Evolutionary conservation across 805 yeast species (phyloP).

Genomic region (Blastobotrys terrestris): DNA sequence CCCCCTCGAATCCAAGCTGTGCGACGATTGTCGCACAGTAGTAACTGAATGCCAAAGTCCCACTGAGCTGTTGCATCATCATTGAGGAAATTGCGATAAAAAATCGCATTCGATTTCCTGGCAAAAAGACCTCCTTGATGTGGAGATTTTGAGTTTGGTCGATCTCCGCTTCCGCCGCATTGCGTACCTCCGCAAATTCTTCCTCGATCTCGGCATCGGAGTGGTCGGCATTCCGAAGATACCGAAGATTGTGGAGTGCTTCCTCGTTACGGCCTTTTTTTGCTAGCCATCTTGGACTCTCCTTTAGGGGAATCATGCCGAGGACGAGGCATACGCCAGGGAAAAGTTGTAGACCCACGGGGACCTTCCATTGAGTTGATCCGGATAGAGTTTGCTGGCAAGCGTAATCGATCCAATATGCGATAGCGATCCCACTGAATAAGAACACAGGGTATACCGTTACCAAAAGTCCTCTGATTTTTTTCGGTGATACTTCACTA

Average conservation of each 20-base stretch:
- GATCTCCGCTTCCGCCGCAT: constrained; percentile 47
- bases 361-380: constrained; percentile 42
- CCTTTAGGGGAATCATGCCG: constrained; percentile 73
- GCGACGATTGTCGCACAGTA: constrained; percentile 80
- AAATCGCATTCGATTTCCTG: constrained; percentile 19
- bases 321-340: constrained; percentile 76
- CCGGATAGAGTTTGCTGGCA: constrained; percentile 14
- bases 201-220: constrained; percentile 32
- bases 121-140: constrained; percentile 40
- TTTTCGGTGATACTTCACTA: constrained; percentile 37
- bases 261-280: constrained; percentile 55
- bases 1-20: constrained; percentile 45
- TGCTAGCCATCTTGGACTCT: constrained; percentile 72
- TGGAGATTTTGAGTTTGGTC: constrained; percentile 41
- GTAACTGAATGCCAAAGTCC: constrained; percentile 84
- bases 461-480: constrained; percentile 43
- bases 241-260: constrained; percentile 62
- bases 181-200: constrained; percentile 41
- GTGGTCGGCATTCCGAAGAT: constrained; percentile 46
- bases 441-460: constrained; percentile 71
- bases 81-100: constrained; percentile 46
- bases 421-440: constrained; percentile 54
- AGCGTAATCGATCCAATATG: constrained; percentile 37
- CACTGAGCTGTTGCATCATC: constrained; percentile 80
- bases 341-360: constrained; percentile 69